phyloP scores from a whole-genome alignment of 2,329 filamentous ascomycete species.

The Xylaria hypoxylon region DNA sequence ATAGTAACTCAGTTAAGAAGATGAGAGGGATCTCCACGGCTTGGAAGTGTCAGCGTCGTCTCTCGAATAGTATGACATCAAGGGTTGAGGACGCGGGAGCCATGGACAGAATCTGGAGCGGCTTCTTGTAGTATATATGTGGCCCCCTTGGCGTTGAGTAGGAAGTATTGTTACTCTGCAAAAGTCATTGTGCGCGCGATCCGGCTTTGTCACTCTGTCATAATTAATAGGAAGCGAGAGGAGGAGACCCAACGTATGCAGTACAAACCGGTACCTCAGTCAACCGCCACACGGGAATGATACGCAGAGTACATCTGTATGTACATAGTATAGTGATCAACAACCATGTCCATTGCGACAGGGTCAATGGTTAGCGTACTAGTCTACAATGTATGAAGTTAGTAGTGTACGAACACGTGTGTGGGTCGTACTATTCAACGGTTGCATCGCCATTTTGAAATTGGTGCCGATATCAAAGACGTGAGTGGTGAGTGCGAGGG shows the following conservation, averaged over 20 bases:
- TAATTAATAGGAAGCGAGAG: conserved; percentile 19
- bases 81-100: conserved; percentile 17
- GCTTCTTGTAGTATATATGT: conserved; percentile 30
- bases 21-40: conserved; percentile 12
- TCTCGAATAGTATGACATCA: conserved; percentile 24
- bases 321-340: conserved; percentile 27
- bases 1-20: conserved; percentile 14
- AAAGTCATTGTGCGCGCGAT: background rate
- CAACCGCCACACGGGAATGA: conserved; percentile 21
- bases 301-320: conserved; percentile 26
- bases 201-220: conserved; percentile 27
- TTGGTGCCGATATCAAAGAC: conserved; percentile 8
- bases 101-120: conserved; percentile 2
- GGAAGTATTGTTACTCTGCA: conserved; percentile 9
- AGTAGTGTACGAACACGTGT: conserved; percentile 17
- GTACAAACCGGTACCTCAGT: conserved; percentile 15
- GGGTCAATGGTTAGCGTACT: conserved; percentile 31
- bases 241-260: conserved; percentile 23
- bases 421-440: conserved; percentile 30
- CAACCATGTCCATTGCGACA: conserved; percentile 27
- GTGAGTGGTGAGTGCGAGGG: conserved; percentile 9
- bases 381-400: conserved; percentile 30
- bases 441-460: conserved; percentile 31
- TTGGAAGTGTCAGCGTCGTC: conserved; percentile 8
- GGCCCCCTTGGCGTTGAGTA: conserved; percentile 10